A percentile compares a stretch with the other conserved stretches of the same genome.
phyloP scores from a whole-genome alignment of 2,329 filamentous ascomycete genomes.

The Claviceps digitariae region DNA sequence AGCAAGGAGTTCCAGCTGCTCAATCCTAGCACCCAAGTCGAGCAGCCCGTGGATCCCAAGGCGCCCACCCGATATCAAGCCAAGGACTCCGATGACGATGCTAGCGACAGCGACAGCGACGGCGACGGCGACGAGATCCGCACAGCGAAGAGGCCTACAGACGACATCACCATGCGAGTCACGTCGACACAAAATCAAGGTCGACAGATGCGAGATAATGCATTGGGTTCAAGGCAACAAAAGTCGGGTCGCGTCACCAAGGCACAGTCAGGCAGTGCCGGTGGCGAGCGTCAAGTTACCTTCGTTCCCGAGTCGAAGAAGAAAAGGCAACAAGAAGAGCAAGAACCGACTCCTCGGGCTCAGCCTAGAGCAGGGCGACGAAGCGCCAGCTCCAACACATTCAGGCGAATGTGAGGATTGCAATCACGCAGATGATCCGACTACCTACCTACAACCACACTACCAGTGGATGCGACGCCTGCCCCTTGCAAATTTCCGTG shows the following conservation, averaged over 20 bases:
- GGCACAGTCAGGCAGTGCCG: constrained; percentile 32
- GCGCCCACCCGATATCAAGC: constrained; percentile 23
- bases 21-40: constrained; percentile 67
- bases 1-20: constrained; percentile 76
- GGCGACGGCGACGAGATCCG: constrained; percentile 19
- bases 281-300: constrained; percentile 55
- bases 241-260: constrained; percentile 34
- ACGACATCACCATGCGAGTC: constrained; percentile 48
- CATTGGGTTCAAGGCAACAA: constrained; percentile 42
- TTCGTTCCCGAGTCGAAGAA: constrained; percentile 51
- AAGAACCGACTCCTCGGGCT: constrained; percentile 17
- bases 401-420: constrained; percentile 45
- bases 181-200: constrained; percentile 54
- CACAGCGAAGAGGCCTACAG: constrained; percentile 14
- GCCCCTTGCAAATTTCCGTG: constrained; percentile 37
- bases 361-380: constrained; percentile 35
- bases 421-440: background rate
- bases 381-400: constrained; percentile 65
- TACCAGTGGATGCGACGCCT: background rate
- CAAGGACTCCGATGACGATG: constrained; percentile 30
- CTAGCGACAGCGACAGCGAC: constrained; percentile 30
- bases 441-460: constrained; percentile 8
- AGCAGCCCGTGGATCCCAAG: constrained; percentile 21
- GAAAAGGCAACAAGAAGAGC: constrained; percentile 29
- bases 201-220: constrained; percentile 39